Evolutionary conservation across 2,329 filamentous ascomycete species (phyloP), one percentile per base, ranked within the genome.

Genomic region (Monosporascus cannonballus): DNA sequence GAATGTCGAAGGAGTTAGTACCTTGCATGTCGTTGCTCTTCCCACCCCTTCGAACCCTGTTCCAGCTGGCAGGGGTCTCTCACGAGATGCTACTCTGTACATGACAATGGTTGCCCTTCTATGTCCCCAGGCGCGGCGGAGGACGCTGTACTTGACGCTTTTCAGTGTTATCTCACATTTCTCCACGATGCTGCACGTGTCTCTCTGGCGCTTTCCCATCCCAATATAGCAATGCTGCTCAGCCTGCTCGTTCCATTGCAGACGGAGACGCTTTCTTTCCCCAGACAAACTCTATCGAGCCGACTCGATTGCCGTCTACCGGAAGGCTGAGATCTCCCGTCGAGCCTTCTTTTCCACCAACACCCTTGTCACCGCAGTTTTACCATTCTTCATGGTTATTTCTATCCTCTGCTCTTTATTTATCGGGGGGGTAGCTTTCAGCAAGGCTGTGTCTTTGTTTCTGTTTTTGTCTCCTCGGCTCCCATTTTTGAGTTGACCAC

Each of bases 171-270:
- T 57, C 59, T 56, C 51, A 57, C 56, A 54, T 62, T 54, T 63
- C 61, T 61, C 62, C 60, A 53, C 54, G 52, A 54, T 52, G 58
- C 55, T 62, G 56, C 58, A 60, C 58, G 60, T 62, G 60, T 55
- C 61, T 54, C 59, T 60, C 64, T 60, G 60, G 59, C 59, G 62
- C 57, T 62, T 57, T 59, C 58, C 57, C 50, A 62, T 68, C 69
- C 71, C 62, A 70, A 71, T 71, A 70, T 71, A 71, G 69, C 68
- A 71, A 69, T 70, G 69, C 62, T 64, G 66, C 65, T 64, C 64
- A 67, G 64, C 64, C 63, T 61, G 56, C 62, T 65, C 50, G 64
- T 69, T 65, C 64, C 66, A 70, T 69, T 63, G 63, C 65, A 65
- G 64, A 67, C 65, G 60, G 67, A 66, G 61, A 64, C 65, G 53